A percentile compares a stretch with the other conserved stretches of the same genome.
phyloP scores from a whole-genome alignment of 768 basidiomycete genomes.

The Macrolepiota fuliginosa region DNA sequence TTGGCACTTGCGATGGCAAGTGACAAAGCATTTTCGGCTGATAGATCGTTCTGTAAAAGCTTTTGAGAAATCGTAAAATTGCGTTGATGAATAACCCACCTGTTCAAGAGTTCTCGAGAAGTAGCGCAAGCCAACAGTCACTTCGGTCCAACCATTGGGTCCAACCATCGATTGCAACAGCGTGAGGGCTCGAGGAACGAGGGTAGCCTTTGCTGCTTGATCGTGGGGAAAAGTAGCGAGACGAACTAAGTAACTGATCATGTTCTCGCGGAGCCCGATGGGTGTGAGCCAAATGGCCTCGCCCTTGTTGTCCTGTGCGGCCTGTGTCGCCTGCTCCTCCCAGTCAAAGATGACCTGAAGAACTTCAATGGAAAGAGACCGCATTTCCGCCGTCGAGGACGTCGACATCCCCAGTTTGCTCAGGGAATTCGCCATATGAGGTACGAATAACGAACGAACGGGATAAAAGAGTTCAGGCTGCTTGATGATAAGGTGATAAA shows the following conservation, averaged over 20 bases:
- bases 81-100: conserved; percentile 39
- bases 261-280: conserved; percentile 77
- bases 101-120: conserved; percentile 84
- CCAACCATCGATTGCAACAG: conserved; percentile 78
- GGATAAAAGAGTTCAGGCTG: conserved; percentile 91
- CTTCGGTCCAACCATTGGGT: conserved; percentile 85
- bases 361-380: conserved; percentile 86
- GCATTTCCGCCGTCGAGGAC: conserved; percentile 71
- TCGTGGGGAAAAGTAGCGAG: conserved; percentile 72
- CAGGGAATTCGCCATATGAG: conserved; percentile 89
- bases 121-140: conserved; percentile 87
- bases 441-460: conserved; percentile 88
- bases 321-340: conserved; percentile 69
- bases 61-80: conserved; percentile 5
- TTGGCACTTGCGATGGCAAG: conserved; percentile 81
- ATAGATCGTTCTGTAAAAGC: conserved; percentile 62
- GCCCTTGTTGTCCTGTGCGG: conserved; percentile 16
- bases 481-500: conserved; percentile 91
- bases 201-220: conserved; percentile 39
- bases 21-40: conserved; percentile 57
- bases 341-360: conserved; percentile 91
- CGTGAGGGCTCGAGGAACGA: conserved; percentile 62
- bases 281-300: conserved; percentile 66
- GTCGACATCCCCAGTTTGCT: conserved; percentile 82
- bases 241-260: conserved; percentile 95